These are phyloP conservation scores for Chlorella sp. DNA, from an alignment of 139 green algal genomes.

Conservation along the genomic window DNA sequence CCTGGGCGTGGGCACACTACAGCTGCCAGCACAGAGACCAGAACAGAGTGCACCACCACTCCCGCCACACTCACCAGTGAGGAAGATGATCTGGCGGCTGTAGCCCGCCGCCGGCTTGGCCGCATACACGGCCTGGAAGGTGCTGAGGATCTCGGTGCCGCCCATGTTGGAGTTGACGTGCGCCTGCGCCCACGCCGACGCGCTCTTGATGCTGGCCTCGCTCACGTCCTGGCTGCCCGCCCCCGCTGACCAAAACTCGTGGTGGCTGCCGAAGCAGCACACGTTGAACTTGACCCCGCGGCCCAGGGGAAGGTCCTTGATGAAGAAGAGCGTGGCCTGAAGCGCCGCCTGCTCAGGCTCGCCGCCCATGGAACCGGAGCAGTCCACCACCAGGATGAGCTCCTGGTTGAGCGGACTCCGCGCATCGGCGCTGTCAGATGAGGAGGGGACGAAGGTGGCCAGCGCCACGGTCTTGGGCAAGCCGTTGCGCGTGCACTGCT, in stretches of 20 bases:
- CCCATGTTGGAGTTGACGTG: constrained; percentile 23
- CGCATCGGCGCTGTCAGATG: not conserved
- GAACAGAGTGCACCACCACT: no score
- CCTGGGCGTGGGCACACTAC: no score
- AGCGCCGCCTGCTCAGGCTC: constrained; percentile 5
- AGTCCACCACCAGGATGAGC: constrained; percentile 22
- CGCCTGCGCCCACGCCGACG: constrained; percentile 21
- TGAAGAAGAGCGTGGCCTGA: not conserved
- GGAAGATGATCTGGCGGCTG: constrained; percentile 27
- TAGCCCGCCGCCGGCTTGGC: constrained; percentile 1
- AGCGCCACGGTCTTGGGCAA: constrained; percentile 16
- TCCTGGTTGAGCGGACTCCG: constrained; percentile 10
- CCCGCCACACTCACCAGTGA: constrained; percentile 17
- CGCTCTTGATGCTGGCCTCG: not conserved
- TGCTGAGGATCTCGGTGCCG: constrained; percentile 28
- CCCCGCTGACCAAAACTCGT: not conserved
- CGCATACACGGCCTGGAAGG: constrained; percentile 16
- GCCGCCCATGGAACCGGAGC: constrained; percentile 19
- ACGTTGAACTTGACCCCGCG: constrained; percentile 24
- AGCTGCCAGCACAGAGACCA: no score
- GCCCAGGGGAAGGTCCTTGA: constrained; percentile 19
- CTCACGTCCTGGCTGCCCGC: constrained; percentile 4
- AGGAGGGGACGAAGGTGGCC: constrained; percentile 26
- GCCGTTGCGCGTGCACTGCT: constrained; percentile 7
- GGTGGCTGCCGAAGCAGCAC: constrained; percentile 14